phyloP scores from a whole-genome alignment of 495 filamentous ascomycete genomes.

The Darksidea phi region DNA sequence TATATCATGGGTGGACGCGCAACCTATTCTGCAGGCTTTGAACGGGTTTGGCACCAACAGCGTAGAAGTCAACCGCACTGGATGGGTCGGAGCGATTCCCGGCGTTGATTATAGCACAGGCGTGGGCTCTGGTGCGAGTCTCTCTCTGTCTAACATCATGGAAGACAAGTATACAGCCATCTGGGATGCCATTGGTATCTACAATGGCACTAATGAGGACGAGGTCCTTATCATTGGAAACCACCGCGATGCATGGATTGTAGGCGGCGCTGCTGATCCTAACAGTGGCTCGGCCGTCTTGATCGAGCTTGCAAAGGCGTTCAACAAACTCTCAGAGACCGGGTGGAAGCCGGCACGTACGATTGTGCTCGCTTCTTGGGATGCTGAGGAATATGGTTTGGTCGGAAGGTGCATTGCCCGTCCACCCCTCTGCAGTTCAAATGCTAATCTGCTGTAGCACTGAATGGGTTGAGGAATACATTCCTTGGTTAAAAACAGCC shows the following conservation, averaged over 20 bases:
- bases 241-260: conserved; percentile 45
- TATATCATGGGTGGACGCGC: conserved; percentile 40
- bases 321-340: conserved; percentile 44
- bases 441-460: conserved; percentile 17
- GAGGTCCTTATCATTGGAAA: conserved; percentile 41
- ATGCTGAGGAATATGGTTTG: conserved; percentile 54
- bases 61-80: conserved; percentile 34
- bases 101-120: conserved; percentile 39
- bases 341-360: conserved; percentile 50
- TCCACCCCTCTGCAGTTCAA: background rate
- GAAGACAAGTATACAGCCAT: conserved; percentile 34
- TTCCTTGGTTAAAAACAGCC: conserved; percentile 36
- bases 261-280: conserved; percentile 49
- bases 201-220: conserved; percentile 42
- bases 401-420: conserved; percentile 38
- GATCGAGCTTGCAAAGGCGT: conserved; percentile 44
- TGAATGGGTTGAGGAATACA: conserved; percentile 43
- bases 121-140: conserved; percentile 26
- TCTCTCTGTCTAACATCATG: conserved; percentile 38
- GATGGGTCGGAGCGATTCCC: conserved; percentile 39
- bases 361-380: conserved; percentile 40
- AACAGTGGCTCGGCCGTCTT: conserved; percentile 49
- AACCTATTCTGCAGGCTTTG: conserved; percentile 38
- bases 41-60: conserved; percentile 37
- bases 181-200: conserved; percentile 42